phyloP scores from a whole-genome alignment of 768 basidiomycete genomes.

The Cystofilobasidium bisporidii region DNA sequence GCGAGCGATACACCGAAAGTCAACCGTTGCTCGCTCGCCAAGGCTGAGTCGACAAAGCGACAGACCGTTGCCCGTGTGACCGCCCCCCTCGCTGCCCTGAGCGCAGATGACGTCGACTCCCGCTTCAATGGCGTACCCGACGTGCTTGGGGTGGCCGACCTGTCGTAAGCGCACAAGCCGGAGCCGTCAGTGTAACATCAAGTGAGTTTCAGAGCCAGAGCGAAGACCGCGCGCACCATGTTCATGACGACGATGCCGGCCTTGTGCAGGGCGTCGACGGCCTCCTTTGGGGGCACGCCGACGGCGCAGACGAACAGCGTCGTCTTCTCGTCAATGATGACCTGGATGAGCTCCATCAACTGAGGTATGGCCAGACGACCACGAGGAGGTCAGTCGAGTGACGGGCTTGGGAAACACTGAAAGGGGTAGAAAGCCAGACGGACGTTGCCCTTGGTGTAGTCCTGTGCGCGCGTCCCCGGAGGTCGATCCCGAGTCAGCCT shows the following conservation, averaged over 20 bases:
- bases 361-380: too few relatives aligned
- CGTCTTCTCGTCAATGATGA: constrained; percentile 85
- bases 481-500: too few relatives aligned
- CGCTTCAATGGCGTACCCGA: constrained; percentile 47
- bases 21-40: too few relatives aligned
- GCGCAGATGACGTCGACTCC: constrained; percentile 92
- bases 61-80: constrained; percentile 69
- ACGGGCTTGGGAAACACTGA: too few relatives aligned
- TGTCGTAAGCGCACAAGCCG: background rate
- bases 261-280: constrained; percentile 69
- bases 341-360: constrained; percentile 69
- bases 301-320: constrained; percentile 67
- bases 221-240: constrained; percentile 40
- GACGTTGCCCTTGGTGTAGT: constrained; percentile 65
- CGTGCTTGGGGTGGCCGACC: constrained; percentile 78
- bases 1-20: too few relatives aligned
- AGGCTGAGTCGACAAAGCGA: background rate
- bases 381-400: too few relatives aligned
- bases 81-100: constrained; percentile 63
- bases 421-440: too few relatives aligned
- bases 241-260: constrained; percentile 85
- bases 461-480: too few relatives aligned
- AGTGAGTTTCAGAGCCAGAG: background rate
- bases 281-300: constrained; percentile 71
- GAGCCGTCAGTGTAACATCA: background rate